Percentiles rank a stretch among this genome's conserved stretches.
These are phyloP conservation scores for Xylaria sp. DNA, from an alignment of 2,329 filamentous ascomycete genomes.

Conservation along the genomic window DNA sequence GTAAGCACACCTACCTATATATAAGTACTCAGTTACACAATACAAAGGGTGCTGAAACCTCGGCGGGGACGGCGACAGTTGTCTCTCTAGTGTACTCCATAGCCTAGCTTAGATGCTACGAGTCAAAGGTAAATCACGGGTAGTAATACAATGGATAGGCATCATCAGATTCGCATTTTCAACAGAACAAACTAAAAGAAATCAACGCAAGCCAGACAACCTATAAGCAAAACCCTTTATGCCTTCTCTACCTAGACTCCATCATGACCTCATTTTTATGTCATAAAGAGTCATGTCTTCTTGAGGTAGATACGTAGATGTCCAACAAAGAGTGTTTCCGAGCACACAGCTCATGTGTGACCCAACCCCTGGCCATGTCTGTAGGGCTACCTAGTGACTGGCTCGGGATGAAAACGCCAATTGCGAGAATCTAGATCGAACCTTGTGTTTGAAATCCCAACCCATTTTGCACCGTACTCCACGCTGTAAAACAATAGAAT, in stretches of 20 bases:
- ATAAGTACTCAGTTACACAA: too few relatives aligned
- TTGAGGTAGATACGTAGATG: constrained; percentile 3
- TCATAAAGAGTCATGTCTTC: neutral
- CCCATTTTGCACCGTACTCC: constrained; percentile 31
- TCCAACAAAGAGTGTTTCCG: constrained; percentile 7
- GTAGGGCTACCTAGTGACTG: constrained; percentile 1
- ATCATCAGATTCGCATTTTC: neutral
- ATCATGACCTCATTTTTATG: neutral
- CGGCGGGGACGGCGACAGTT: too few relatives aligned
- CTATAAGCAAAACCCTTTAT: neutral
- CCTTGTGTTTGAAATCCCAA: neutral
- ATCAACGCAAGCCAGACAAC: neutral
- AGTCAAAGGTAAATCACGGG: neutral
- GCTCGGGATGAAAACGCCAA: constrained; percentile 3
- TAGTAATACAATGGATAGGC: neutral
- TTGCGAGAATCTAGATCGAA: constrained; percentile 9
- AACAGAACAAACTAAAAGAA: neutral
- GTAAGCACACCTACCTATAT: too few relatives aligned
- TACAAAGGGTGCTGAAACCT: too few relatives aligned
- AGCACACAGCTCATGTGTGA: constrained; percentile 10
- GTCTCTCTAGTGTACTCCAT: neutral
- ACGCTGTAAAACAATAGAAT: constrained; percentile 27
- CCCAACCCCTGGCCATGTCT: neutral
- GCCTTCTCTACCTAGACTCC: constrained; percentile 1
- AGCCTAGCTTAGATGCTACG: too few relatives aligned